A percentile compares a stretch with the other conserved stretches of the same genome.
Evolutionary conservation across 768 basidiomycete species (phyloP).

Genomic region (Amanita rubescens): DNA sequence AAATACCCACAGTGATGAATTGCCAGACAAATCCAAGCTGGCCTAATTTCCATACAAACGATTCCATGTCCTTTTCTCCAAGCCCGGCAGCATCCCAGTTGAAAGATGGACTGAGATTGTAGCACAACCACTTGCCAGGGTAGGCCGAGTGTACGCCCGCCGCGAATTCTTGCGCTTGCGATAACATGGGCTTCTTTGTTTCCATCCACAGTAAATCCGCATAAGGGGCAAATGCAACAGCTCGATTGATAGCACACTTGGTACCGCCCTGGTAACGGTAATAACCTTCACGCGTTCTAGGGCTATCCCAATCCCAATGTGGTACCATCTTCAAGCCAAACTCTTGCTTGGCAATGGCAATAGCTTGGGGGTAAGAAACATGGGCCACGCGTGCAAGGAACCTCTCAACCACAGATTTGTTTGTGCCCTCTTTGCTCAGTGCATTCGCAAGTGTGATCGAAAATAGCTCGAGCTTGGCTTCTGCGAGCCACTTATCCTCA

Average conservation of each 20-base stretch:
- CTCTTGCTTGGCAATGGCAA: conserved; percentile 69
- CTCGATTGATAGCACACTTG: conserved; percentile 87
- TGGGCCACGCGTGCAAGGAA: conserved; percentile 61
- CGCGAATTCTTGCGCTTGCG: conserved; percentile 90
- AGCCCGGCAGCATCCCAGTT: conserved; percentile 95
- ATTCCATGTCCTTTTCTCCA: conserved; percentile 75
- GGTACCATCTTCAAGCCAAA: conserved; percentile 70
- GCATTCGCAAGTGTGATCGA: conserved; percentile 65
- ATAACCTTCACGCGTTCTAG: conserved; percentile 91
- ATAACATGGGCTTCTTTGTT: conserved; percentile 89
- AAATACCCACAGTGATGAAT: conserved; percentile 80
- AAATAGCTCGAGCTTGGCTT: conserved; percentile 79
- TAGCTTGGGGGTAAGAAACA: conserved; percentile 61
- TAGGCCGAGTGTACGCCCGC: conserved; percentile 74
- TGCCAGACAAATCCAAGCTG: conserved; percentile 98
- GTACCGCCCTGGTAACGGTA: conserved; percentile 98
- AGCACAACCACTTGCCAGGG: conserved; percentile 93
- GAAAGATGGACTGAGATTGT: conserved; percentile 92
- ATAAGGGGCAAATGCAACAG: conserved; percentile 89
- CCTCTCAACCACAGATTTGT: conserved; percentile 41
- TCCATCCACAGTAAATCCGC: conserved; percentile 95
- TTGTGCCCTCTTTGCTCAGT: conserved; percentile 49
- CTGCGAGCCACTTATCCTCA: conserved; percentile 79
- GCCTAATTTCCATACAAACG: conserved; percentile 88
- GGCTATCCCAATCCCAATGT: conserved; percentile 93